phyloP scores from a whole-genome alignment of 2,329 filamentous ascomycete species.

The Colletotrichum tropicicola region DNA sequence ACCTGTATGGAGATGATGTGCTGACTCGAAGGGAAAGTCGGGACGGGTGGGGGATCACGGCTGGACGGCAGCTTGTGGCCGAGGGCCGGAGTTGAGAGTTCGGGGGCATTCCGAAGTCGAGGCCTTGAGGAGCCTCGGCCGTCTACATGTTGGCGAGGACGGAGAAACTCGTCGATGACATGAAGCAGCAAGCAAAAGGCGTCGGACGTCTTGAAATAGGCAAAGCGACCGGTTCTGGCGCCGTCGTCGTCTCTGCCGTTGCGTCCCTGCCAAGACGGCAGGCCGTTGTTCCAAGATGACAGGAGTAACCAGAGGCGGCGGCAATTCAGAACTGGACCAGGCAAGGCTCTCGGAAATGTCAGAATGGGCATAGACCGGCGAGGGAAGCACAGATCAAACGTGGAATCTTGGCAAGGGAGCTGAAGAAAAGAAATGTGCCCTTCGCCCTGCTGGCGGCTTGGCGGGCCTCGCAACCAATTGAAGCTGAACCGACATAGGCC shows the following conservation, averaged over 20 bases:
- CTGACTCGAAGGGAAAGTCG: background rate
- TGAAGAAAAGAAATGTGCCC: background rate
- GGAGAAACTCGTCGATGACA: no score
- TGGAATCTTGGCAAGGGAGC: conserved; percentile 7
- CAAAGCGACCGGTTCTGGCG: background rate
- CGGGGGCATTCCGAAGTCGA: background rate
- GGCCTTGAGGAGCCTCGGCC: no score
- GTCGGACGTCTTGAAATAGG: background rate
- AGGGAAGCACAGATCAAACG: conserved; percentile 1
- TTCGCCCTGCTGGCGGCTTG: background rate
- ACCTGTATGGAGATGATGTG: background rate
- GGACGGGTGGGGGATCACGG: background rate
- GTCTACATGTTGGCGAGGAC: no score
- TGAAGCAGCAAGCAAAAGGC: no score
- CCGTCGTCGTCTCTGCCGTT: no score
- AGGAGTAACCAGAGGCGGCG: background rate
- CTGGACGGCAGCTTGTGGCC: background rate
- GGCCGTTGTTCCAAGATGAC: background rate
- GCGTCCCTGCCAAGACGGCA: background rate
- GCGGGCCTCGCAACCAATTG: background rate
- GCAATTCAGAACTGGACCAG: background rate
- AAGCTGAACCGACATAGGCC: no score
- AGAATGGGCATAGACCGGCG: background rate
- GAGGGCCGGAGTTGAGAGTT: background rate
- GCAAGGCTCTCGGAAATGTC: background rate